Conservation (phyloP, 768 basidiomycete species). For the Pisolithus sp. region DNA sequence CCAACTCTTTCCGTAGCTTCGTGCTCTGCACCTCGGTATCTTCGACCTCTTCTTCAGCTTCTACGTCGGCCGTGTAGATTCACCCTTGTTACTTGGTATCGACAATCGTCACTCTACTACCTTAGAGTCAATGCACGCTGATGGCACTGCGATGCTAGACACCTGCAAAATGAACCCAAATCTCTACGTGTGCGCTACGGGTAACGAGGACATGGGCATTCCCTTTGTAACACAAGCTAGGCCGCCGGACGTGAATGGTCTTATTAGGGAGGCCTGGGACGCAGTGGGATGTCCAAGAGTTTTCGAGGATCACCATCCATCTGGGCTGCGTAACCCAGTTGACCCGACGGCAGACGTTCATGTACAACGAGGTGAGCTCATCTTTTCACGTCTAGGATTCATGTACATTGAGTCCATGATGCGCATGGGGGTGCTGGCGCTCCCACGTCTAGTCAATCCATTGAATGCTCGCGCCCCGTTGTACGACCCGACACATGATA, state of each 20-base stretch:
- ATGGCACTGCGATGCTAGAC: conserved; percentile 89
- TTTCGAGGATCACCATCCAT: conserved; percentile 84
- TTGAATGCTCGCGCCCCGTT: too few relatives aligned
- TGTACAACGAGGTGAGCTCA: too few relatives aligned
- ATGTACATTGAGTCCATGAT: too few relatives aligned
- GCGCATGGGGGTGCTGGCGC: too few relatives aligned
- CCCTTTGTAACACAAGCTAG: conserved; percentile 81
- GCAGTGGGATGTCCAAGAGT: conserved; percentile 81
- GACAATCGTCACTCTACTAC: conserved; percentile 99
- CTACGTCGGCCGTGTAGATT: too few relatives aligned
- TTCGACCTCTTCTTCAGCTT: too few relatives aligned
- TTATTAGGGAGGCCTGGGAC: conserved; percentile 94
- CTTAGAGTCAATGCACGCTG: conserved; percentile 62
- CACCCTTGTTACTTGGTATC: conserved; percentile 58
- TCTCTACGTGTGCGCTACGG: conserved; percentile 95
- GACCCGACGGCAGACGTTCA: too few relatives aligned
- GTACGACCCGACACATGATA: too few relatives aligned
- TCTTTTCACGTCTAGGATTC: too few relatives aligned
- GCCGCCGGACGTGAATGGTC: conserved; percentile 70
- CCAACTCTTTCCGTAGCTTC: too few relatives aligned
- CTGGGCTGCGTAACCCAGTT: conserved; percentile 16
- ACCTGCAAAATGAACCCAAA: conserved; percentile 81
- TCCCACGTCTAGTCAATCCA: too few relatives aligned
- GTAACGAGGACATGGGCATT: conserved; percentile 77
- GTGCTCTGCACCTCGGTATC: too few relatives aligned